A percentile compares a stretch with the other conserved stretches of the same genome.
These are phyloP conservation scores for Paramecium octaurelia DNA, from an alignment of 73 alveolate genomes.

Conservation along the genomic window DNA sequence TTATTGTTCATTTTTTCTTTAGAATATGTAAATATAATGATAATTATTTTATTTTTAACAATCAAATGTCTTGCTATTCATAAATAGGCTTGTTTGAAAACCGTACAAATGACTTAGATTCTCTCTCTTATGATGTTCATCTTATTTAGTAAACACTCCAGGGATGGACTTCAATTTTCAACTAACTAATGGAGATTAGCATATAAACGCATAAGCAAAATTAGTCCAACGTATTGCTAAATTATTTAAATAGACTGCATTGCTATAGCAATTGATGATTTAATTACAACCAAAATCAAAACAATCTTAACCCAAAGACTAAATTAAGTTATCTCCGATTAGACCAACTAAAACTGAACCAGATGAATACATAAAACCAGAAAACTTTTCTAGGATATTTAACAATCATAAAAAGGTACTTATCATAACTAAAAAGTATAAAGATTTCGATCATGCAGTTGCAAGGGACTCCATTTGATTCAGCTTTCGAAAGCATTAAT, in stretches of 20 bases:
- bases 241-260: not conserved
- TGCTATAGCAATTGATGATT: not conserved
- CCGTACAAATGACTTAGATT: not conserved
- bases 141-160: not conserved
- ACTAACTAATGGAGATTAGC: not conserved
- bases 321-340: conserved; percentile 7
- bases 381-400: not conserved
- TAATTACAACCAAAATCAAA: not conserved
- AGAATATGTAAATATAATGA: not conserved
- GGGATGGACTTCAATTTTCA: not conserved
- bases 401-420: not conserved
- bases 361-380: not conserved
- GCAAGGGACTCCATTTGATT: conserved; percentile 37
- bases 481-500: conserved; percentile 6
- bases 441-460: conserved; percentile 10
- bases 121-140: not conserved
- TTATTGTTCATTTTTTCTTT: not conserved
- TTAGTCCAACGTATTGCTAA: not conserved
- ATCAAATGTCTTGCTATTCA: not conserved
- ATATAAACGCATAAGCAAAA: not conserved
- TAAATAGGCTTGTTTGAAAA: not conserved
- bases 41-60: not conserved
- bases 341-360: conserved; percentile 4
- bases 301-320: not conserved
- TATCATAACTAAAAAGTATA: not conserved